Evolutionary conservation across 768 basidiomycete species (phyloP).

Genomic region (Lactifluus hygrophoroides): DNA sequence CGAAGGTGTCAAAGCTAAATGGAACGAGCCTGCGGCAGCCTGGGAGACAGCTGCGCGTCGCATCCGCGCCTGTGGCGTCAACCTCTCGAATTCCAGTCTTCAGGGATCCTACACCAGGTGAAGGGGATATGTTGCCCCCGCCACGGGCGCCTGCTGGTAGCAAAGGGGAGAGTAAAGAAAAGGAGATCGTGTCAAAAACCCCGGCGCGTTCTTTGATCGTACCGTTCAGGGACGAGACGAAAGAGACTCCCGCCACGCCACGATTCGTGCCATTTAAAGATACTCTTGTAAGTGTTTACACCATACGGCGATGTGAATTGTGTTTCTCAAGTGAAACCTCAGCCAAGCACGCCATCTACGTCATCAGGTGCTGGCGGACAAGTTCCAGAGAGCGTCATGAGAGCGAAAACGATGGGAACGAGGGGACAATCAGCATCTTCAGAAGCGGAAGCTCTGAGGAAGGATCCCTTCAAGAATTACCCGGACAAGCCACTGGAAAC

Average conservation of each 20-base stretch:
- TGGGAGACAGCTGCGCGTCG: constrained; percentile 46
- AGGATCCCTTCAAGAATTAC: constrained; percentile 78
- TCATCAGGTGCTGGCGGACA: constrained; percentile 24
- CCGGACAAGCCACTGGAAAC: constrained; percentile 20
- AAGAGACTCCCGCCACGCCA: constrained; percentile 37
- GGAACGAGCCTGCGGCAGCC: constrained; percentile 61
- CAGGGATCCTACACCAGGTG: constrained; percentile 48
- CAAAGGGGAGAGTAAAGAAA: constrained; percentile 22
- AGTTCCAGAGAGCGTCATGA: constrained; percentile 57
- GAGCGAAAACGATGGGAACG: constrained; percentile 39
- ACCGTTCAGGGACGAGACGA: constrained; percentile 24
- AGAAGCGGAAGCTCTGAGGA: constrained; percentile 71
- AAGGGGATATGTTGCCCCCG: constrained; percentile 16
- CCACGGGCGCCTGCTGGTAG: constrained; percentile 34
- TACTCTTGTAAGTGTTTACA: constrained; percentile 40
- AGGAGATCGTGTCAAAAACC: constrained; percentile 28
- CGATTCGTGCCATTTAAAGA: constrained; percentile 68
- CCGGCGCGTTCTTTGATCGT: constrained; percentile 25
- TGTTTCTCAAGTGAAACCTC: constrained; percentile 22
- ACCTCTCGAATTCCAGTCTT: constrained; percentile 55
- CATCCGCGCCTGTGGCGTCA: constrained; percentile 33
- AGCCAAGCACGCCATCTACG: constrained; percentile 27
- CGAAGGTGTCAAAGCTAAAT: constrained; percentile 56
- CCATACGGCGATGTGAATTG: constrained; percentile 7
- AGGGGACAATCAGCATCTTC: constrained; percentile 39